Base-by-base conservation (phyloP, 2,329 filamentous ascomycete genomes). In the Aspergillus glaucus region DNA sequence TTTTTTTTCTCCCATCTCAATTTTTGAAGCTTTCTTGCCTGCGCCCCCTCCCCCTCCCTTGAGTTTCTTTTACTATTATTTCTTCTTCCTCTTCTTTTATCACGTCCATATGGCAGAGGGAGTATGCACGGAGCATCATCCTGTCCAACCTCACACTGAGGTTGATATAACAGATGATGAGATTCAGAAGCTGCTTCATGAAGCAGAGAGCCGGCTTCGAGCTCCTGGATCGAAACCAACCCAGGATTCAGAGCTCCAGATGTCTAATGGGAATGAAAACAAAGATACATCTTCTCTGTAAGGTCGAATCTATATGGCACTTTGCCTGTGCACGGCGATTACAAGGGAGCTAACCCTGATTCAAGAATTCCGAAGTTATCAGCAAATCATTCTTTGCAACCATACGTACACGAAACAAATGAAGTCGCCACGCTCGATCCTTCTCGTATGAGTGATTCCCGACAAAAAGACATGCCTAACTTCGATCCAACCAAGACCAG, bases 111-210 rank as follows among this genome's bases (percentile, higher is more conserved):
- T 43, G 41, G 24, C n/a, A 17, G 41, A 28, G 14, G n/a, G 7
- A 17, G n/a, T 17, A 15, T 28, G 12, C 15, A 8, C 7, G 17
- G 21, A 19, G 15, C 24, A 3, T 26, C 10, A 17, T 15, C n/a
- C 24, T 28, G n/a, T 15, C 12, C 41, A 43, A 15, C 41, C 41
- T 43, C 41, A 10, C 14, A 43, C 24, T 30, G 41, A 28, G 41
- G 41, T 43, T 44, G 75, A 77, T 46, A 68, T 86, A 52, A 80
- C 77, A 34, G 82, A 86, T 62, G 77, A 81, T 55, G 79, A 85
- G 61, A 79, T 87, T 45, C 77, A 81, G 47, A 70, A 79, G 61
- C 73, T 88, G 48, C 75, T 88, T 45, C 74, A 75, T 47, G 77
- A 85, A 66, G 84, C 85, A 48, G 81, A 86, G 59, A 65, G 69